A percentile compares a stretch with the other conserved stretches of the same genome.
These are phyloP conservation scores for Saccharomycopsis vini DNA, from an alignment of 805 yeast species.

Conservation along the genomic window DNA sequence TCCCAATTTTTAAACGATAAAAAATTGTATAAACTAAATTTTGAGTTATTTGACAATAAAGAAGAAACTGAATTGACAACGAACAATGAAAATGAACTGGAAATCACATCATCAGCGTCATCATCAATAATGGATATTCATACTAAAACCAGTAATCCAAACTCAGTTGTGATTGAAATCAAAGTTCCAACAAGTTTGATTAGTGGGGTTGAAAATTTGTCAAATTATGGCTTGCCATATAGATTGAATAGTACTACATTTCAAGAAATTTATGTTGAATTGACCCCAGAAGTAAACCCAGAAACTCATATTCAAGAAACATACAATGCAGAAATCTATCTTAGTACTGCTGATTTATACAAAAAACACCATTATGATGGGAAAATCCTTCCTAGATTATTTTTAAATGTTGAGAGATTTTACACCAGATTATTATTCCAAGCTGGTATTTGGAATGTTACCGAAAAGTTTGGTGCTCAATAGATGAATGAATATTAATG, in stretches of 20 bases:
- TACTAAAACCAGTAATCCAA: background rate
- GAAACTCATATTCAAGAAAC: conserved; percentile 11
- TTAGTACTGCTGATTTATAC: conserved; percentile 16
- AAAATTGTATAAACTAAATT: background rate
- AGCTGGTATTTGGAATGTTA: background rate
- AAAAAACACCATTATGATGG: conserved; percentile 15
- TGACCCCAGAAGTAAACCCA: conserved; percentile 17
- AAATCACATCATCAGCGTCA: background rate
- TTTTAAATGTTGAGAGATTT: conserved; percentile 7
- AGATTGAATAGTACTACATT: conserved; percentile 8
- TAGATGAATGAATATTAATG: no score
- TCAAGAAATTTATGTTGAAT: conserved; percentile 17
- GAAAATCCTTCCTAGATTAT: conserved; percentile 17
- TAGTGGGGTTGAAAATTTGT: conserved; percentile 4
- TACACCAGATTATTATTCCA: conserved; percentile 11
- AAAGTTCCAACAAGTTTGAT: background rate
- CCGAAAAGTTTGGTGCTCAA: background rate
- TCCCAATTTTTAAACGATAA: conserved; percentile 2
- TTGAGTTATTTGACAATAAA: background rate
- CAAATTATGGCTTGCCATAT: conserved; percentile 16
- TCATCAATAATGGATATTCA: no score
- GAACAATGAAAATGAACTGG: background rate
- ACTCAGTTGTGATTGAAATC: conserved; percentile 9
- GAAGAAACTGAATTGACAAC: background rate
- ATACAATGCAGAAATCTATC: conserved; percentile 14